phyloP scores from a whole-genome alignment of 495 filamentous ascomycete genomes.

The Hyphodiscus hymeniophilus region DNA sequence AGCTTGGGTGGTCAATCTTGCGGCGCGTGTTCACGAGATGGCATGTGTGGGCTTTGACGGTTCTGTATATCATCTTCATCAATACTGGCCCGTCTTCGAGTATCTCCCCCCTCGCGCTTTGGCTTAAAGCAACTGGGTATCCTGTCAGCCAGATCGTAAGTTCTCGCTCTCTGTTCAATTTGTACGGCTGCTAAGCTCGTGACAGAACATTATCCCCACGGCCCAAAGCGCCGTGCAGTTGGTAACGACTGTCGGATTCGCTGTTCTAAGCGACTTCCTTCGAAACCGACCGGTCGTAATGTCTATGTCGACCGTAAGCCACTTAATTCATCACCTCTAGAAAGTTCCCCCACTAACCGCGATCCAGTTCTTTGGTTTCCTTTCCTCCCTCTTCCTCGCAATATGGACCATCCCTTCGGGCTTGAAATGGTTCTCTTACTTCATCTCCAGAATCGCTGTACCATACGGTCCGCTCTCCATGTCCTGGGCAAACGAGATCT shows the following conservation, averaged over 20 bases:
- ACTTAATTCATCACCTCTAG: no score
- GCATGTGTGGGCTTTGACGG: slow-evolving; percentile 41
- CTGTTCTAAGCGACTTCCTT: slow-evolving; percentile 39
- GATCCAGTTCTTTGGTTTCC: slow-evolving; percentile 22
- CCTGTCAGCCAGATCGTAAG: slow-evolving; percentile 26
- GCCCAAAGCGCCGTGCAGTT: slow-evolving; percentile 23
- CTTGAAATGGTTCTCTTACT: slow-evolving; percentile 43
- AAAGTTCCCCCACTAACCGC: slow-evolving; percentile 17
- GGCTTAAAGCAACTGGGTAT: slow-evolving; percentile 32
- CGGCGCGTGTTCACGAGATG: slow-evolving; percentile 33
- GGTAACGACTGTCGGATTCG: slow-evolving; percentile 23
- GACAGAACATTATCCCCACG: slow-evolving; percentile 27
- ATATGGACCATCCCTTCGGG: slow-evolving; percentile 43
- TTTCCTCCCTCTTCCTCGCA: slow-evolving; percentile 34
- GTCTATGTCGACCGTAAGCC: slow-evolving; percentile 29
- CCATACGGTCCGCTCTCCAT: slow-evolving; percentile 29
- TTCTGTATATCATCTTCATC: slow-evolving; percentile 40
- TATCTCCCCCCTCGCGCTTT: slow-evolving; percentile 36
- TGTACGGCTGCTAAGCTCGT: background rate
- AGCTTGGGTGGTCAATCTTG: slow-evolving; percentile 30
- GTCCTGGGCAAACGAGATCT: slow-evolving; percentile 48
- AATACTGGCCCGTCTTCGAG: slow-evolving; percentile 39
- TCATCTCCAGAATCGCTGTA: slow-evolving; percentile 19
- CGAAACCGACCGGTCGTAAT: slow-evolving; percentile 37
- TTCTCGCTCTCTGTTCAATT: background rate